Evolutionary conservation across 2,329 filamentous ascomycete species (phyloP).

Genomic region (Massarina eburnea): DNA sequence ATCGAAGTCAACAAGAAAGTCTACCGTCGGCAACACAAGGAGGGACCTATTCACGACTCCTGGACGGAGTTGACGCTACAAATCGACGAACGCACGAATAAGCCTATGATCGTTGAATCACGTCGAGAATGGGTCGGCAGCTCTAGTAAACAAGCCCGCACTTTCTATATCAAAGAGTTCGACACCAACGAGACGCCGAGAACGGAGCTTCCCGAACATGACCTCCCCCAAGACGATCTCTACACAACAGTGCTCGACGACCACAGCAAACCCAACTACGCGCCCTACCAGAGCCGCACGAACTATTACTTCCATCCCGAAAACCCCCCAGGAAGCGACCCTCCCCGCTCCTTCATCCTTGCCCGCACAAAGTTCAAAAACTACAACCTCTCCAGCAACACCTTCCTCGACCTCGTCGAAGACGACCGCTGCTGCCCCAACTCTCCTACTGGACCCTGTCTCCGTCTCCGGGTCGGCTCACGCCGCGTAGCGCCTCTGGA

Average conservation of each 20-base stretch:
- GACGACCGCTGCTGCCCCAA: constrained; percentile 45
- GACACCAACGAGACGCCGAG: constrained; percentile 8
- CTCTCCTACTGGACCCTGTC: constrained; percentile 33
- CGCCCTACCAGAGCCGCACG: constrained; percentile 39
- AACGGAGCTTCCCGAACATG: constrained; percentile 5
- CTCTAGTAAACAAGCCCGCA: constrained; percentile 60
- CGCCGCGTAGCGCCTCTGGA: constrained; percentile 41
- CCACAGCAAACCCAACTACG: constrained; percentile 43
- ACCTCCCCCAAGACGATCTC: constrained; percentile 33
- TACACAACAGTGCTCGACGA: constrained; percentile 27
- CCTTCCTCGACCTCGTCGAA: constrained; percentile 64
- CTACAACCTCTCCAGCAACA: constrained; percentile 56
- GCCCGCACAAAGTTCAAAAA: constrained; percentile 57
- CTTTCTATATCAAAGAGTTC: constrained; percentile 64
- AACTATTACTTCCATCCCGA: constrained; percentile 53
- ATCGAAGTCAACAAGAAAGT: constrained; percentile 53
- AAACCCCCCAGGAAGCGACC: constrained; percentile 48
- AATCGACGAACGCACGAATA: constrained; percentile 60
- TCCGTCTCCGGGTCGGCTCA: constrained; percentile 56
- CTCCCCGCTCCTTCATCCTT: constrained; percentile 51
- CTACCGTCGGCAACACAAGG: constrained; percentile 67
- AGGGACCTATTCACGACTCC: constrained; percentile 72
- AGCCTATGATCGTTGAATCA: constrained; percentile 65
- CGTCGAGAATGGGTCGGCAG: constrained; percentile 67
- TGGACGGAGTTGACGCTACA: constrained; percentile 70